Evolutionary conservation across 164 flowering plant species (phyloP), one percentile per base, ranked within the genome.

Genomic region (Platanus orientalis): DNA sequence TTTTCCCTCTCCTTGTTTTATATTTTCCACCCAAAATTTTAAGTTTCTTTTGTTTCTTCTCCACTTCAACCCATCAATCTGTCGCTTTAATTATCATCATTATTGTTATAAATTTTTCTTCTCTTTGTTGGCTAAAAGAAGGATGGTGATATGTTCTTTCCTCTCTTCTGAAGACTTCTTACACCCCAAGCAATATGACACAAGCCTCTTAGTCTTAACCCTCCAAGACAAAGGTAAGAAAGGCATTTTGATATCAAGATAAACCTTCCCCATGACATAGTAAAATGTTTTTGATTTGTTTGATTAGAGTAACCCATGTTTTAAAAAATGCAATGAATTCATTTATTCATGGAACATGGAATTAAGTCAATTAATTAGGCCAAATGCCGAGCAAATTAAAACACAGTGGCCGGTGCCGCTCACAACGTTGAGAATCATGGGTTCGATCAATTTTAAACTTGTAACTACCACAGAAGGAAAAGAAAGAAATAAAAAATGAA

Each of bases 151-250:
- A 67, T 67, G 76, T 79, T 76, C 78, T 69, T 79, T 79, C 66
- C 82, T 73, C 79, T 73, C 62, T 29, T 73, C 72, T 69, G 72
- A 79, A 75, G 82, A 71, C 66, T 75, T 57, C 79, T 68, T 19
- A 32, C 66, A 34, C 61, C 61, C 34, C 72, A 78, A 67, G 77
- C 76, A 71, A 71, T 19, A 30, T 39, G 25, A 50, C 50, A 40
- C 56, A 40, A 6, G 29, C 49, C 49, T 19, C 4, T 13, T 16
- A 42, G 17, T 45, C 20, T 16, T 45, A 6, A 24, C 10, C 48
- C 34, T 10, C 34, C 2, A 23, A n/a, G 25, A 58, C 60, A 26
- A 53, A 20, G 62, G 16, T 25, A 27, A 16, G 29, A 28, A 28
- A 30, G 50, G 49, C 32, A 30, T 57, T 57, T 57, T 47, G 21